Evolutionary conservation across 331 rosid species (phyloP).

Genomic region (Arachis monticola): DNA sequence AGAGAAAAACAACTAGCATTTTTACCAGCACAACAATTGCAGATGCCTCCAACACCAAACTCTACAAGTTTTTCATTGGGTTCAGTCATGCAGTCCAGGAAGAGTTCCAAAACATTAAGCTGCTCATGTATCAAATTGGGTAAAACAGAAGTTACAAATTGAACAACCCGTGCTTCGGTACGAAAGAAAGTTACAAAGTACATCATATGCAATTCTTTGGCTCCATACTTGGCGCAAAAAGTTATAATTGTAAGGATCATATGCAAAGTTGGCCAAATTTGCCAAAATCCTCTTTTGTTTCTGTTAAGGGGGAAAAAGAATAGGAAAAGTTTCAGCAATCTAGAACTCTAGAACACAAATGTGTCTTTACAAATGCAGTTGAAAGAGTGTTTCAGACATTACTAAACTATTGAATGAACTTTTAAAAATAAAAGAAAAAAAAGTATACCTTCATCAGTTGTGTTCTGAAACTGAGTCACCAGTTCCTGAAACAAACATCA

Average conservation of each 20-base stretch:
- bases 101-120: constrained; percentile 92
- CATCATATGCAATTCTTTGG: constrained; percentile 1
- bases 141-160: neutral
- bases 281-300: constrained; percentile 74
- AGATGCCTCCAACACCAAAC: constrained; percentile 85
- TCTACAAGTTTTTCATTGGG: constrained; percentile 92
- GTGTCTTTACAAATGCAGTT: neutral
- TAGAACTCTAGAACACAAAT: neutral
- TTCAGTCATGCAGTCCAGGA: constrained; percentile 86
- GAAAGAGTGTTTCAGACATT: neutral
- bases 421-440: neutral
- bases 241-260: constrained; percentile 86
- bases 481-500: constrained; percentile 62
- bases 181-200: neutral
- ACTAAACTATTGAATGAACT: neutral
- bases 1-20: constrained; percentile 27
- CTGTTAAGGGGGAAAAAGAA: constrained; percentile 43
- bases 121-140: constrained; percentile 39
- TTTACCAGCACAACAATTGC: constrained; percentile 82
- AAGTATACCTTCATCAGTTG: constrained; percentile 62
- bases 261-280: constrained; percentile 90
- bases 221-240: constrained; percentile 78
- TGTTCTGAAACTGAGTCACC: constrained; percentile 75
- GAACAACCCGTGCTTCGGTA: neutral
- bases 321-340: constrained; percentile 19